phyloP scores from a whole-genome alignment of 352 stramenopile genomes.

The Lagenidium sp. region DNA sequence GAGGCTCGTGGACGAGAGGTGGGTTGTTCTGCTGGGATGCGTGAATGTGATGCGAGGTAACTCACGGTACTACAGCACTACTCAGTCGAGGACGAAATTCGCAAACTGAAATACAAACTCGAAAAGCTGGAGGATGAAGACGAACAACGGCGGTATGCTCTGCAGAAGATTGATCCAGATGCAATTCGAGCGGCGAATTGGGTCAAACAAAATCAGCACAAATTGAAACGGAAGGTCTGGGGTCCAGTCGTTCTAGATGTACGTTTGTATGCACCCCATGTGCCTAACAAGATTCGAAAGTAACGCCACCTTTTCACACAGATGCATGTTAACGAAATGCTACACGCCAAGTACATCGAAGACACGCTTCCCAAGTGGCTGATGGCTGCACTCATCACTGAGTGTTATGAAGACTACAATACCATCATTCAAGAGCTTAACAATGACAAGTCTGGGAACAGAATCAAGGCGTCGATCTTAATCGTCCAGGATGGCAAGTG shows the following conservation, averaged over 20 bases:
- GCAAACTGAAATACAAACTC: constrained; percentile 42
- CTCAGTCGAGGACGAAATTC: constrained; percentile 37
- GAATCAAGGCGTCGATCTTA: constrained; percentile 58
- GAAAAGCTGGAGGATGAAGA: constrained; percentile 68
- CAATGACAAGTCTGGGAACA: constrained; percentile 24
- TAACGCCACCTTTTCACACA: too few relatives aligned
- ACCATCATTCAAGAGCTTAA: constrained; percentile 63
- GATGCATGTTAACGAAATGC: constrained; percentile 73
- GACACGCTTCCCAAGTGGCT: constrained; percentile 78
- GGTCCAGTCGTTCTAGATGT: constrained; percentile 73
- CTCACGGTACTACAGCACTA: too few relatives aligned
- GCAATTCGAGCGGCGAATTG: constrained; percentile 69
- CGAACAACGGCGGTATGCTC: constrained; percentile 46
- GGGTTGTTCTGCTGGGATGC: neutral
- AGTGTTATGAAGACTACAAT: constrained; percentile 80
- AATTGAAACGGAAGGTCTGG: constrained; percentile 73
- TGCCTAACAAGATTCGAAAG: too few relatives aligned
- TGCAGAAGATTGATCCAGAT: constrained; percentile 55
- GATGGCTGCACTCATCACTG: constrained; percentile 57
- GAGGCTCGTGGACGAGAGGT: constrained; percentile 33
- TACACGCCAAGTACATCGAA: constrained; percentile 81
- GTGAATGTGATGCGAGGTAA: too few relatives aligned
- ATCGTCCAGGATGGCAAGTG: constrained; percentile 55
- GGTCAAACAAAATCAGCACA: constrained; percentile 59
- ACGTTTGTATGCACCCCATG: too few relatives aligned